A percentile compares a stretch with the other conserved stretches of the same genome.
Conservation (phyloP, 1,284 basidiomycete species). For the Ustilago loliicola region DNA sequence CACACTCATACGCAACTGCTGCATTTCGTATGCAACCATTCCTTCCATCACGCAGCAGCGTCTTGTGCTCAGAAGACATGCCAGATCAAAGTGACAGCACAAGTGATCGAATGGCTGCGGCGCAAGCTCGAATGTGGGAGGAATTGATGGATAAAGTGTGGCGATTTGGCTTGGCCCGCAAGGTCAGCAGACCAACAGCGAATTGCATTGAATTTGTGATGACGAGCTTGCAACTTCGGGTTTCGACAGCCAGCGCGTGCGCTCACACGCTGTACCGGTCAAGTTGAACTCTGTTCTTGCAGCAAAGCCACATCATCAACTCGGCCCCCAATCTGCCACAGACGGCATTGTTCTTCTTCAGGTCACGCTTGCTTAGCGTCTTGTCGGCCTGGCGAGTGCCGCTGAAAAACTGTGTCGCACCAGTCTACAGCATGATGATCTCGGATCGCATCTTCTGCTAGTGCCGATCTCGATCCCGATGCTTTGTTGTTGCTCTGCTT, state of each 20-base stretch:
- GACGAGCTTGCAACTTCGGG: conserved; percentile 9
- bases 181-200: conserved; percentile 5
- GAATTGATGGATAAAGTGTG: neutral
- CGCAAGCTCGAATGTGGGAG: neutral
- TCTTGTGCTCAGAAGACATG: neutral
- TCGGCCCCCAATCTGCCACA: neutral
- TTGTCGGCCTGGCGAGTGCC: neutral
- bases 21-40: neutral
- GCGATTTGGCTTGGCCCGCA: neutral
- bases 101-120: conserved; percentile 3
- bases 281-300: neutral
- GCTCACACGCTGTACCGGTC: neutral
- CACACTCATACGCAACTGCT: neutral
- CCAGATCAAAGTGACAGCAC: neutral
- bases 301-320: neutral
- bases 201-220: neutral
- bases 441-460: neutral
- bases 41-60: too few species aligned
- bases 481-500: too few species aligned
- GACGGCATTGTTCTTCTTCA: neutral
- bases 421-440: neutral
- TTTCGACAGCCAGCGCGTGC: neutral
- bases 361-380: neutral
- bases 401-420: neutral
- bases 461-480: neutral